A percentile compares a stretch with the other conserved stretches of the same genome.
Conservation (phyloP, 148 eudicot species). For the Rhododendron williamsianum region DNA sequence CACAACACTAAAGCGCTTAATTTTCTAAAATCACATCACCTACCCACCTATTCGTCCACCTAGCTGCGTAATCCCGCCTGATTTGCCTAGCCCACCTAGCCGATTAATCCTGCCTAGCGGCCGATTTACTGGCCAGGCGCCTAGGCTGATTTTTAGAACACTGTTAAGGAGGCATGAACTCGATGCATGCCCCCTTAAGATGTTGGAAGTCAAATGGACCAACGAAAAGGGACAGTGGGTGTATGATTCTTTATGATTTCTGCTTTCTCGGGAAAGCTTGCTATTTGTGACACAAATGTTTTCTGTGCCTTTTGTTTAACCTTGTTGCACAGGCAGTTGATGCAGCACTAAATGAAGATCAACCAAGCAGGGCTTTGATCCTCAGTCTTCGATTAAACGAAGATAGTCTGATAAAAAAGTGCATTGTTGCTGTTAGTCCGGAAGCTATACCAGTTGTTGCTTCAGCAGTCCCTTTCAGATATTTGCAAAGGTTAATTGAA, state of each 20-base stretch:
- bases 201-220: not conserved
- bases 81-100: too few relatives aligned
- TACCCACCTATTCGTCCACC: too few relatives aligned
- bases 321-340: constrained; percentile 68
- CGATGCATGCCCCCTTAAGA: not conserved
- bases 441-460: constrained; percentile 74
- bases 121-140: too few relatives aligned
- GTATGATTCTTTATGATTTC: not conserved
- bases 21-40: too few relatives aligned
- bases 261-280: not conserved
- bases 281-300: not conserved
- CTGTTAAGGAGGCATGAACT: not conserved
- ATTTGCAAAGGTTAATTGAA: constrained; percentile 79
- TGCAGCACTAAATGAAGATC: constrained; percentile 68
- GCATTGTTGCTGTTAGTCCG: constrained; percentile 63
- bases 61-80: too few relatives aligned
- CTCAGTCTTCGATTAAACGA: constrained; percentile 88
- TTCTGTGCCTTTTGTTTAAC: not conserved
- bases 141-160: too few relatives aligned
- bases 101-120: too few relatives aligned
- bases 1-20: too few relatives aligned
- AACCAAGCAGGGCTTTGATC: constrained; percentile 72
- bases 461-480: constrained; percentile 64
- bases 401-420: constrained; percentile 68
- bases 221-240: not conserved